These are phyloP conservation scores for Sclerotinia borealis DNA, from an alignment of 2,329 filamentous ascomycete genomes.

Conservation along the genomic window DNA sequence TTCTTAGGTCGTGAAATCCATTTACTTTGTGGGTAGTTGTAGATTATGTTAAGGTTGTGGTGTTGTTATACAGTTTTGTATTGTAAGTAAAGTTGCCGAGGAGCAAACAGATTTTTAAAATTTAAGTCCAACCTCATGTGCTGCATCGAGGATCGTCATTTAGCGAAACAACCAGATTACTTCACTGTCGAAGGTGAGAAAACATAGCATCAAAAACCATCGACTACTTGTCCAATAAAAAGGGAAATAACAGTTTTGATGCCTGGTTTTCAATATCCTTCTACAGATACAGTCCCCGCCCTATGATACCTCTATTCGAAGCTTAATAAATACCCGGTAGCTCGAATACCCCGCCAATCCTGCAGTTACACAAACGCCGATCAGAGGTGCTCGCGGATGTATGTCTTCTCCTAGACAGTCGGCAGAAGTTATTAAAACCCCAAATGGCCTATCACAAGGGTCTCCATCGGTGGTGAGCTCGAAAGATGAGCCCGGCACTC, in stretches of 20 bases:
- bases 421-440: constrained; percentile 22
- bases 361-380: constrained; percentile 21
- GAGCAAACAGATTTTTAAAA: background rate
- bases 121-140: background rate
- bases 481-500: constrained; percentile 3
- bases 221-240: background rate
- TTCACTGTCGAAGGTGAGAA: background rate
- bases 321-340: constrained; percentile 10
- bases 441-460: constrained; percentile 22
- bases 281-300: background rate
- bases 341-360: constrained; percentile 29
- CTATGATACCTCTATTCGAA: background rate
- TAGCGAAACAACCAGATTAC: constrained; percentile 12
- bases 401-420: constrained; percentile 31
- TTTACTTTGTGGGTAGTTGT: background rate
- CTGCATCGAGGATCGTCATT: constrained; percentile 4
- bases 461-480: constrained; percentile 1
- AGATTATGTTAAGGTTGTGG: background rate
- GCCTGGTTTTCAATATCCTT: background rate
- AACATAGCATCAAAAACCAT: background rate
- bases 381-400: constrained; percentile 28
- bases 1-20: background rate
- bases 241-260: background rate
- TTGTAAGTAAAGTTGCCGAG: background rate
- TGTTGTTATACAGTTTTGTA: background rate